Percentiles rank a stretch among this genome's conserved stretches.
These are phyloP conservation scores for Cryphonectria nitschkei DNA, from an alignment of 2,329 filamentous ascomycete species.

Conservation along the genomic window DNA sequence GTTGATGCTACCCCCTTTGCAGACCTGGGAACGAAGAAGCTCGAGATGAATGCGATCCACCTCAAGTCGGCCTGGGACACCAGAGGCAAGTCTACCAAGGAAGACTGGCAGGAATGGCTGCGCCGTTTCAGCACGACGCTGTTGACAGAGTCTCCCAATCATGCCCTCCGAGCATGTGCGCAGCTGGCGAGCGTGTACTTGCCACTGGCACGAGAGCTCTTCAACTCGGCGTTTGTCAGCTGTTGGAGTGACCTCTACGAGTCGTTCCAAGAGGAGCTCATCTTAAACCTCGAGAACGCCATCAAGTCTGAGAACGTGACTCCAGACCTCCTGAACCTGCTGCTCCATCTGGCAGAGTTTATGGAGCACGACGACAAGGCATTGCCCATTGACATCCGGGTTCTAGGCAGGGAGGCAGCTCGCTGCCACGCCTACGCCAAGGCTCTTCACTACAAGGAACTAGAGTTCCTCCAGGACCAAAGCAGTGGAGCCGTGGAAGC, in stretches of 20 bases:
- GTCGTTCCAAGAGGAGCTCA: conserved; percentile 94
- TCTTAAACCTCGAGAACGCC: conserved; percentile 92
- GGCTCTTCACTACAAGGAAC: conserved; percentile 96
- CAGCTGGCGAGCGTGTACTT: conserved; percentile 89
- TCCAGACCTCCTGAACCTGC: conserved; percentile 88
- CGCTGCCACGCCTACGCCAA: conserved; percentile 99
- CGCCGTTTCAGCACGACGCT: conserved; percentile 94
- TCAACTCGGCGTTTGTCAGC: conserved; percentile 98
- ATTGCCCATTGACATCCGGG: conserved; percentile 93
- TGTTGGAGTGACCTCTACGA: conserved; percentile 99
- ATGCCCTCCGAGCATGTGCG: conserved; percentile 90
- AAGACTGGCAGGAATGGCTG: conserved; percentile 99
- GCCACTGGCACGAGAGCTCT: conserved; percentile 87
- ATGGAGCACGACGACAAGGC: conserved; percentile 99
- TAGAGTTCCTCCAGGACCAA: conserved; percentile 97
- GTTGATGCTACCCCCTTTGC: conserved; percentile 80
- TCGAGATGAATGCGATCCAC: conserved; percentile 97
- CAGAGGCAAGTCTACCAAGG: conserved; percentile 92
- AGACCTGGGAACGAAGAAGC: conserved; percentile 88
- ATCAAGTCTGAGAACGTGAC: conserved; percentile 95
- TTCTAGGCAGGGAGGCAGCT: conserved; percentile 90
- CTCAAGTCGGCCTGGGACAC: conserved; percentile 97
- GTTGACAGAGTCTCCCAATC: conserved; percentile 92
- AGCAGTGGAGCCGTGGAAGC: conserved; percentile 95
- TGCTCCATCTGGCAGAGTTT: conserved; percentile 96